Evolutionary conservation across 306 rosid species (phyloP).

Genomic region (Cajanus cajan): DNA sequence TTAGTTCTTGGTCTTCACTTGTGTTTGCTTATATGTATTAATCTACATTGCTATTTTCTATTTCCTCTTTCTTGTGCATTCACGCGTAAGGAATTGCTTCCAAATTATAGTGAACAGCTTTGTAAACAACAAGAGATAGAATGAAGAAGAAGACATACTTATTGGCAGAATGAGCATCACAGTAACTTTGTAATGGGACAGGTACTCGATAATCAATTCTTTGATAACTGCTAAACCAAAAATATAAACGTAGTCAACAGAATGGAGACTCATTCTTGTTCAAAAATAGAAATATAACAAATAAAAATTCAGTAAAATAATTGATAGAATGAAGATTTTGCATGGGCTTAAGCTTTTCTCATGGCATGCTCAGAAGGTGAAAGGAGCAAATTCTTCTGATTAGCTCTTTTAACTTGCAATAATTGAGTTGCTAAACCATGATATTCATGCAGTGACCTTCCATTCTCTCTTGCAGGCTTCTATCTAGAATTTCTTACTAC

Average conservation of each 20-base stretch:
- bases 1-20: not conserved
- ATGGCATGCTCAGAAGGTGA: too few relatives aligned
- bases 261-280: conserved; percentile 6
- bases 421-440: too few relatives aligned
- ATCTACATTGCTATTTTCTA: not conserved
- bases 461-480: too few relatives aligned
- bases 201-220: conserved; percentile 88
- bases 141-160: not conserved
- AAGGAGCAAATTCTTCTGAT: too few relatives aligned
- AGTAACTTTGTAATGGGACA: conserved; percentile 63
- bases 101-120: conserved; percentile 12
- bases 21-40: not conserved
- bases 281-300: not conserved
- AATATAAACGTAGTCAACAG: conserved; percentile 11
- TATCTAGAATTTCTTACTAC: too few relatives aligned
- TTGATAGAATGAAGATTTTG: not conserved
- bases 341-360: too few relatives aligned
- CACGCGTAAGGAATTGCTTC: not conserved
- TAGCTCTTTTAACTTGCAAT: too few relatives aligned
- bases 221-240: conserved; percentile 64
- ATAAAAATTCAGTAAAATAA: not conserved
- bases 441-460: too few relatives aligned
- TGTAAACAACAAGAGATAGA: conserved; percentile 24
- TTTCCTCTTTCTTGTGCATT: conserved; percentile 4
- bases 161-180: conserved; percentile 58